Percentiles rank a stretch among this genome's conserved stretches.
phyloP scores from a whole-genome alignment of 352 stramenopile species.

The Plasmopara halstedii region DNA sequence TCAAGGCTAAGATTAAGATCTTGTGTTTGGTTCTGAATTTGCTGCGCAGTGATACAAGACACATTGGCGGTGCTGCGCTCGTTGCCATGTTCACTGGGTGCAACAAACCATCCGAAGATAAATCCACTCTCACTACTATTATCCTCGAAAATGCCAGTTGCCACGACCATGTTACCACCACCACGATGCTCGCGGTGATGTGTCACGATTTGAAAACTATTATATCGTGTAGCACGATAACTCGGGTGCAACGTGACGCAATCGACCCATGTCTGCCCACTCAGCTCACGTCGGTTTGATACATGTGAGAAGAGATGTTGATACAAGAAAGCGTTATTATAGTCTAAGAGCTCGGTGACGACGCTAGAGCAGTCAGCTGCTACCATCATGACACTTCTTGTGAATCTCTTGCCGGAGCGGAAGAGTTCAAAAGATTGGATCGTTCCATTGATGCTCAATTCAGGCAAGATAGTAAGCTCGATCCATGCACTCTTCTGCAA shows the following conservation, averaged over 20 bases:
- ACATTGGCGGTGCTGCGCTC: conserved; percentile 32
- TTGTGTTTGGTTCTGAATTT: conserved; percentile 19
- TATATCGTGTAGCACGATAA: conserved; percentile 3
- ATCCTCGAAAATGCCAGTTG: conserved; percentile 16
- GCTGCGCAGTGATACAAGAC: conserved; percentile 45
- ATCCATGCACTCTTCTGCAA: conserved; percentile 52
- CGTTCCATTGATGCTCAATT: conserved; percentile 11
- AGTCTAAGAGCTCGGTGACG: conserved; percentile 33
- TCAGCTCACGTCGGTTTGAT: conserved; percentile 36
- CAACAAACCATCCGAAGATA: conserved; percentile 55
- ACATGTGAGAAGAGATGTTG: conserved; percentile 35
- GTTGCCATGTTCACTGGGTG: conserved; percentile 28
- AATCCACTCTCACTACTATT: conserved; percentile 24
- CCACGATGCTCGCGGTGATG: conserved; percentile 55
- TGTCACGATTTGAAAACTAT: conserved; percentile 28
- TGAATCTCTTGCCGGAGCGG: conserved; percentile 29
- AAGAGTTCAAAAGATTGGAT: conserved; percentile 40
- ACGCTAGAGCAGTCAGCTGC: conserved; percentile 27
- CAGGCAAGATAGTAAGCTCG: conserved; percentile 6
- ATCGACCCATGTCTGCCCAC: conserved; percentile 46
- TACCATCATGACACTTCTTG: conserved; percentile 48
- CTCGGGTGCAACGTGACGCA: conserved; percentile 31
- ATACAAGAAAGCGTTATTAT: conserved; percentile 48
- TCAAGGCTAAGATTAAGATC: conserved; percentile 39
- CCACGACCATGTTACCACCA: conserved; percentile 46